Evolutionary conservation across 2,329 filamentous ascomycete species (phyloP), one percentile per base, ranked within the genome.

Genomic region (Bisporella sp.): DNA sequence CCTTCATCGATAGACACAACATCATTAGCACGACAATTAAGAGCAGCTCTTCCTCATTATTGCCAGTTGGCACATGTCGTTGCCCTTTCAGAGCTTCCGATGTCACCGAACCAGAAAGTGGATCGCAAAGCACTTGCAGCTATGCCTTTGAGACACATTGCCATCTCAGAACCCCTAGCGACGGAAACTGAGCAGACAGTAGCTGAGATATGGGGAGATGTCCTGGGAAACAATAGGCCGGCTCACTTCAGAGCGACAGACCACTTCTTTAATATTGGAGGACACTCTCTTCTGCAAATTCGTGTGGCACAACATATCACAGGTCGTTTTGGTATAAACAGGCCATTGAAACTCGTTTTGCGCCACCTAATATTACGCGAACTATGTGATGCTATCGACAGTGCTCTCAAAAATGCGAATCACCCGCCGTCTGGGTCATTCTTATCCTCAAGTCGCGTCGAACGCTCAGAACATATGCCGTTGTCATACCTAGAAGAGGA

Each of bases 101-200:
- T 58, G 50, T 69, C 65, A 1, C 31, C 48, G 5, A 54, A 55
- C 30, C 63, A 64, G 3, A 69, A 69, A 49, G 43, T 67, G 0
- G 64, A 69, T 51, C 66, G 68, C 50, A 64, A 61, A 21, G 56
- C 54, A 12, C 55, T 68, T 32, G 55, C 49, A 41, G 13, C 48
- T 48, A 11, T n/a, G 9, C 9, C 21, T 12, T 21, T 45, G n/a
- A 46, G 31, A 41, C 39, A 29, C 13, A 2, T 40, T 21, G 13
- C 33, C 35, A 13, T 6, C 12, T 11, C 8, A 13, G 21, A n/a
- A 41, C n/a, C 46, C 12, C 9, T 9, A 35, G 12, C 11, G 11
- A 5, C 35, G 31, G 1, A 31, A 21, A 7, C 44, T 46, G n/a
- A 50, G 31, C 9, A 37, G 46, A 12, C 41, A n/a, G 28, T 56